Conservation (phyloP, 139 green algal genomes). For the Parachlorella kessleri region DNA sequence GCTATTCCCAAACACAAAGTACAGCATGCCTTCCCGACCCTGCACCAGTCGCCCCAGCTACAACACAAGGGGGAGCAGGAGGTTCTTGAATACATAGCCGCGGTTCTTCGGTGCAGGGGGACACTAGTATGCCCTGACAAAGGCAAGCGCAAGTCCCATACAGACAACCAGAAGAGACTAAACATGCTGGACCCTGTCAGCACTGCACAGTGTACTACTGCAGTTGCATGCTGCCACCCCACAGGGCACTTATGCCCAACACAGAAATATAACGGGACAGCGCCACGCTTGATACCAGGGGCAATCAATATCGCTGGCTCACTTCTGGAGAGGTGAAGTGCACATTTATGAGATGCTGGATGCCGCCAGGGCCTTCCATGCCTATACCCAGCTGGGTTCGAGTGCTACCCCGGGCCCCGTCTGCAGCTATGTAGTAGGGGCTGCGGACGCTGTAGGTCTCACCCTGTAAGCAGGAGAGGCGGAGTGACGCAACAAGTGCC, state of each 20-base stretch:
- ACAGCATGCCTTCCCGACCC: constrained; percentile 86
- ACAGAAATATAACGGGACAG: neutral
- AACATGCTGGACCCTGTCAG: too few species aligned
- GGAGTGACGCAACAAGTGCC: too few species aligned
- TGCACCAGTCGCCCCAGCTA: constrained; percentile 16
- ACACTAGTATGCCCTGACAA: too few species aligned
- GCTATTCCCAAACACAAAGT: constrained; percentile 91
- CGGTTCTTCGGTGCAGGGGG: too few species aligned
- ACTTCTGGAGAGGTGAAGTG: constrained; percentile 76
- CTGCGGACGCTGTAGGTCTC: constrained; percentile 14
- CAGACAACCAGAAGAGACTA: too few species aligned
- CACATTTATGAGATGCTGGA: constrained; percentile 91
- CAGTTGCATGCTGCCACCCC: too few species aligned
- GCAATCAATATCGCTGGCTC: neutral
- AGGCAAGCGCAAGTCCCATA: too few species aligned
- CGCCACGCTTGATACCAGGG: neutral
- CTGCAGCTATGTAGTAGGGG: constrained; percentile 67
- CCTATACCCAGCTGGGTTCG: constrained; percentile 53
- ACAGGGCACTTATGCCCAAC: neutral
- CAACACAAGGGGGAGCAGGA: too few species aligned
- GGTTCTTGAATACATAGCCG: too few species aligned
- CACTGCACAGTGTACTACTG: too few species aligned
- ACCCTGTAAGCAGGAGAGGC: too few species aligned
- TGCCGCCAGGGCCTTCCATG: constrained; percentile 52
- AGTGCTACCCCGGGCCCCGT: constrained; percentile 69